Evolutionary conservation across 2,329 filamentous ascomycete species (phyloP).

Genomic region (Xylariaceae sp.): DNA sequence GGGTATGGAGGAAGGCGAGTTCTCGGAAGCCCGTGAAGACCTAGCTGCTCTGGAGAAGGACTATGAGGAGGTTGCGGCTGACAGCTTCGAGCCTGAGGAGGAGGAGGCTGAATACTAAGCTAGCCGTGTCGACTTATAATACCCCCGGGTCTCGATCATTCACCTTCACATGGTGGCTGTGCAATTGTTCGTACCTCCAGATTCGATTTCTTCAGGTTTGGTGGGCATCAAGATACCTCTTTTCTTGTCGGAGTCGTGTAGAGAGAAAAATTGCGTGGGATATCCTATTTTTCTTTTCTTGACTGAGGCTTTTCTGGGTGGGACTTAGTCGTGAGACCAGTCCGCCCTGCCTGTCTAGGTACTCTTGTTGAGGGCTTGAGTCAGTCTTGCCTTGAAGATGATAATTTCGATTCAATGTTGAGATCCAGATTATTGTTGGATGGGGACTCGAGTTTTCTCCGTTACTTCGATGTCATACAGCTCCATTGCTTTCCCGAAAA

Average conservation of each 20-base stretch:
- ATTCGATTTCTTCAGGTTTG: slow-evolving; percentile 9
- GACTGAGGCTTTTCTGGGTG: no score
- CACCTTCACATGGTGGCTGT: slow-evolving; percentile 5
- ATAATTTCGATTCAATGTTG: no score
- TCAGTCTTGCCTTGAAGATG: no score
- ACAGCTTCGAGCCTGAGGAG: slow-evolving; percentile 63
- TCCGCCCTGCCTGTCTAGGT: no score
- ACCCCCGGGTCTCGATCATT: slow-evolving; percentile 16
- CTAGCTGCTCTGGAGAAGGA: slow-evolving; percentile 81
- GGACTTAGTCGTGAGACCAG: no score
- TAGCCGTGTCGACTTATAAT: slow-evolving; percentile 24
- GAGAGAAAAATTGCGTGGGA: not conserved
- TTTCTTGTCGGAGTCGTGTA: slow-evolving; percentile 9
- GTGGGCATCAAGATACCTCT: slow-evolving; percentile 10
- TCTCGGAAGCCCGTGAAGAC: slow-evolving; percentile 82
- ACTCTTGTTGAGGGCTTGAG: no score
- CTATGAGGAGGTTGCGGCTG: slow-evolving; percentile 78
- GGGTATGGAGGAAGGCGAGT: slow-evolving; percentile 90
- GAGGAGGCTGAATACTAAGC: slow-evolving; percentile 74
- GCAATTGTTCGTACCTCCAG: slow-evolving; percentile 8
- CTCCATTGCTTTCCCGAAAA: no score
- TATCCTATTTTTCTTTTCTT: not conserved
- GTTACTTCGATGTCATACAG: no score
- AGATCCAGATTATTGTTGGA: no score
- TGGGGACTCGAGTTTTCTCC: no score